Evolutionary conservation across 1,284 basidiomycete genomes (phyloP).

Genomic region (Sporisorium graminicola): DNA sequence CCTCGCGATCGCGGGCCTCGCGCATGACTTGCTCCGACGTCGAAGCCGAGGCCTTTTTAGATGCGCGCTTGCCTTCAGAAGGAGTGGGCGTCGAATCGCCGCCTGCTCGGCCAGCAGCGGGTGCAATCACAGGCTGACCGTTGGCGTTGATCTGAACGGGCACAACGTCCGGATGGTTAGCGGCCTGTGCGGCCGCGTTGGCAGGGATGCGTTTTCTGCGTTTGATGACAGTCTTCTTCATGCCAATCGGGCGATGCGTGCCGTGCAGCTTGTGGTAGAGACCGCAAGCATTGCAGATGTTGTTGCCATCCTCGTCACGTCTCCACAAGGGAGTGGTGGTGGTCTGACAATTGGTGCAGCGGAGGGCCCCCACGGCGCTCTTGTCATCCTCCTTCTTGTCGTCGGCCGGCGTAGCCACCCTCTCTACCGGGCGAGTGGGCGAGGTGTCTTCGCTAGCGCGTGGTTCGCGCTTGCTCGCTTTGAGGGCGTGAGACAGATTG

Average conservation of each 20-base stretch:
- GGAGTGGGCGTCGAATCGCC: constrained; percentile 21
- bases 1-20: constrained; percentile 63
- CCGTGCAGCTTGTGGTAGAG: constrained; percentile 98
- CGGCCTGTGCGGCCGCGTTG: constrained; percentile 43
- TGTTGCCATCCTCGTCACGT: constrained; percentile 90
- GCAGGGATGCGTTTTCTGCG: constrained; percentile 85
- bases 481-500: constrained; percentile 56
- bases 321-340: constrained; percentile 90
- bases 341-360: constrained; percentile 87
- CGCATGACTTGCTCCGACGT: constrained; percentile 48
- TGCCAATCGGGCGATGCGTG: constrained; percentile 93
- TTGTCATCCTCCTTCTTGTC: constrained; percentile 44
- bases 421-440: constrained; percentile 26
- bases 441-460: constrained; percentile 25
- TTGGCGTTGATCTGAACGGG: constrained; percentile 48
- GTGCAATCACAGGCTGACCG: constrained; percentile 47
- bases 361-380: constrained; percentile 54
- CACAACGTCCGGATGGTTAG: constrained; percentile 40
- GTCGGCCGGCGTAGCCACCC: constrained; percentile 11
- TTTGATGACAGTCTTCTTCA: constrained; percentile 99
- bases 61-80: constrained; percentile 24
- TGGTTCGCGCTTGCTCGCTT: constrained; percentile 38
- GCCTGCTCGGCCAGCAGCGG: constrained; percentile 29
- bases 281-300: constrained; percentile 84
- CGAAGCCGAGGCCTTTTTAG: constrained; percentile 31